These are phyloP conservation scores for Nelumbo lutea DNA, from an alignment of 164 flowering plant species.

Conservation along the genomic window DNA sequence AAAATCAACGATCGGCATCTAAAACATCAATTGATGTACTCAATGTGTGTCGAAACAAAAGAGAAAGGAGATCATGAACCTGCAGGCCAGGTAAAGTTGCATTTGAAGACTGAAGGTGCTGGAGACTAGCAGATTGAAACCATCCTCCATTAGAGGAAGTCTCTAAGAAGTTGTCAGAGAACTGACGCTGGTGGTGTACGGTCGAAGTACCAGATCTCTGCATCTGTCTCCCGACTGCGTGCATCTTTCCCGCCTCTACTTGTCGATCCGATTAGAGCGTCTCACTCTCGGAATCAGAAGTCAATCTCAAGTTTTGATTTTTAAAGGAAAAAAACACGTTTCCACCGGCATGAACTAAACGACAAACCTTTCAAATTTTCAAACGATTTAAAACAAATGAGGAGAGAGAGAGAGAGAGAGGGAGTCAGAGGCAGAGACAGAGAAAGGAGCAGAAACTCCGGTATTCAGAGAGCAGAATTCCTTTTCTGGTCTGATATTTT, in stretches of 20 bases:
- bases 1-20: constrained; percentile 3
- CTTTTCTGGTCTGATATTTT: neutral
- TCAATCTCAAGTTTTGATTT: neutral
- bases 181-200: constrained; percentile 75
- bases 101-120: constrained; percentile 44
- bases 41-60: neutral
- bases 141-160: constrained; percentile 51
- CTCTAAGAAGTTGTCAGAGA: constrained; percentile 67
- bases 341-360: neutral
- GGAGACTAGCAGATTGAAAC: constrained; percentile 66
- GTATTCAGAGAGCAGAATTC: constrained; percentile 3
- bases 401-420: neutral
- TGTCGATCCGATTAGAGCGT: neutral
- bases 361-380: neutral
- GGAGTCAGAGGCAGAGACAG: neutral
- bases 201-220: constrained; percentile 57
- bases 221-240: constrained; percentile 54
- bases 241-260: constrained; percentile 29
- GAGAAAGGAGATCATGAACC: constrained; percentile 19
- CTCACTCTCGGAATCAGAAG: neutral
- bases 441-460: neutral
- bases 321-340: neutral
- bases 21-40: neutral
- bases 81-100: constrained; percentile 28
- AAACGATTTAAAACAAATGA: too few relatives aligned